Percentiles rank a stretch among this genome's conserved stretches.
Conservation (phyloP, 306 rosid genomes). For the Argentina anserina region DNA sequence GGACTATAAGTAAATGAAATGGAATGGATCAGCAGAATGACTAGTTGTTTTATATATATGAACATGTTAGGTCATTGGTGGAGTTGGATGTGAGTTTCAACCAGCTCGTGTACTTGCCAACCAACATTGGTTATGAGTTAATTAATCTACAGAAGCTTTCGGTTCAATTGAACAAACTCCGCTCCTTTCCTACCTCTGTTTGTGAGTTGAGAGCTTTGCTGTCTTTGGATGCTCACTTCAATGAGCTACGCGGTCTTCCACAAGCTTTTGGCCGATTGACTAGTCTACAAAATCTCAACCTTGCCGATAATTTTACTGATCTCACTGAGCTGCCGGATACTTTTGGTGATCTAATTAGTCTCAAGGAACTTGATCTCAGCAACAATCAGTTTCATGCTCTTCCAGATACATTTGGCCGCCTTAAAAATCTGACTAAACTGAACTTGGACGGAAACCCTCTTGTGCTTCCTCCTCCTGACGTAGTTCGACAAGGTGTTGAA, state of each 20-base stretch:
- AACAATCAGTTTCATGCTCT: slow-evolving; percentile 88
- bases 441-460: slow-evolving; percentile 92
- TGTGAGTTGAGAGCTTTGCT: slow-evolving; percentile 80
- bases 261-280: slow-evolving; percentile 62
- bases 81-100: slow-evolving; percentile 91
- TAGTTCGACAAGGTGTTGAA: slow-evolving; percentile 58
- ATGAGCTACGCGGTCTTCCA: slow-evolving; percentile 87
- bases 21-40: background rate
- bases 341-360: slow-evolving; percentile 72
- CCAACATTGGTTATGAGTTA: slow-evolving; percentile 80
- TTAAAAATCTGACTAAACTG: slow-evolving; percentile 63
- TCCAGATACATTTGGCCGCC: slow-evolving; percentile 88
- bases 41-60: background rate
- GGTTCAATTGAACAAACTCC: slow-evolving; percentile 72
- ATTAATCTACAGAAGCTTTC: slow-evolving; percentile 55
- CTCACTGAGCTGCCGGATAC: slow-evolving; percentile 76
- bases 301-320: slow-evolving; percentile 82
- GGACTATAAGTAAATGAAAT: background rate
- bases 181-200: slow-evolving; percentile 75
- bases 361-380: slow-evolving; percentile 86
- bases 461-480: slow-evolving; percentile 63
- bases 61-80: slow-evolving; percentile 73
- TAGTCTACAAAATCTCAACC: slow-evolving; percentile 59
- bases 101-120: slow-evolving; percentile 76
- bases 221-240: slow-evolving; percentile 86